A percentile compares a stretch with the other conserved stretches of the same genome.
phyloP scores from a whole-genome alignment of 176 grass and related monocot species.

The Triticum timopheevii region DNA sequence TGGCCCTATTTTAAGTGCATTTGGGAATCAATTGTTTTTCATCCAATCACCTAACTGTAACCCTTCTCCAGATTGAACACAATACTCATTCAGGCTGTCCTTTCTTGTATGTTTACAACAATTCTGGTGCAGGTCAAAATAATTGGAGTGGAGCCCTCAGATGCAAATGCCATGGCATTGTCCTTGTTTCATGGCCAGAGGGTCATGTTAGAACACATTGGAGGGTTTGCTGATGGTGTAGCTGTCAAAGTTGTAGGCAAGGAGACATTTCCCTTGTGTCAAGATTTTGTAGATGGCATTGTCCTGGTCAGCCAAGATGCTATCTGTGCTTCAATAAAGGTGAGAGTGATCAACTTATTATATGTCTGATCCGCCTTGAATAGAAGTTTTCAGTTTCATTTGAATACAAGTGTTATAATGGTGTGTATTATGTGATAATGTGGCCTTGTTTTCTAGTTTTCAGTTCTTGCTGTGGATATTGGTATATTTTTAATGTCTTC shows the following conservation, averaged over 20 bases:
- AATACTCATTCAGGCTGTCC: background rate
- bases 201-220: conserved; percentile 89
- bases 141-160: conserved; percentile 93
- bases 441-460: background rate
- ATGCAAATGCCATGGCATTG: conserved; percentile 98
- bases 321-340: conserved; percentile 99
- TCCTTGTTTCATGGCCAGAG: conserved; percentile 82
- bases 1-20: background rate
- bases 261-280: conserved; percentile 80
- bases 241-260: conserved; percentile 94
- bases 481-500: background rate
- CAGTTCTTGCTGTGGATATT: background rate
- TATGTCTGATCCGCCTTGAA: background rate
- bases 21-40: background rate
- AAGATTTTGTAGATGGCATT: conserved; percentile 82
- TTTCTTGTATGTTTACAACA: conserved; percentile 1
- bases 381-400: background rate
- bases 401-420: background rate
- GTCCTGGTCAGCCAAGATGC: conserved; percentile 93
- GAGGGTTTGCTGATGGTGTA: conserved; percentile 96
- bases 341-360: conserved; percentile 24
- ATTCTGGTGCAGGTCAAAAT: conserved; percentile 75
- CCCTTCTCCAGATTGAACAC: background rate
- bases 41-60: background rate
- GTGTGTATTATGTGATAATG: too few species aligned